Conservation (phyloP, 2,329 filamentous ascomycete species). For the Penicillium sclerotigenum region DNA sequence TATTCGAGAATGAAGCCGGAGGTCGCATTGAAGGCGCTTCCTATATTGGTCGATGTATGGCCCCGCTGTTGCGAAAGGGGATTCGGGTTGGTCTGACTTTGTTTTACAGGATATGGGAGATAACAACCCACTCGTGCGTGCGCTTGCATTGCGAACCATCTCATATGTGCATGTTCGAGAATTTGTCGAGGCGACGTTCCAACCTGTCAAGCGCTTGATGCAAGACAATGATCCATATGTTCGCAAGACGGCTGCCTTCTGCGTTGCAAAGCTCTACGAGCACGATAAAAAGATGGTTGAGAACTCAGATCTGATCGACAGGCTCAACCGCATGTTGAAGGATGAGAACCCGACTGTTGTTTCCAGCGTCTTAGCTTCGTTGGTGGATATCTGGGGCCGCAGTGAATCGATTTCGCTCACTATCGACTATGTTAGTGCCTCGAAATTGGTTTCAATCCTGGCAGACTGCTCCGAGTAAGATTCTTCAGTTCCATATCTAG, state of each 20-base stretch:
- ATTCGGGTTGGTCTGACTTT: conserved; percentile 7
- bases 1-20: conserved; percentile 94
- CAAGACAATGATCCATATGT: conserved; percentile 91
- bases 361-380: conserved; percentile 80
- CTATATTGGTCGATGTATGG: conserved; percentile 74
- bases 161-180: conserved; percentile 96
- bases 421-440: conserved; percentile 95
- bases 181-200: conserved; percentile 87
- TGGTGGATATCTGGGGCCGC: conserved; percentile 98
- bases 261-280: conserved; percentile 95
- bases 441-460: conserved; percentile 94
- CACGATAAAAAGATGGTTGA: conserved; percentile 91
- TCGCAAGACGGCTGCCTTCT: conserved; percentile 93
- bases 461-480: conserved; percentile 94
- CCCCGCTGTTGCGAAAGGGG: neutral
- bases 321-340: conserved; percentile 80
- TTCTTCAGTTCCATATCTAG: neutral
- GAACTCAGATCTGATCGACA: conserved; percentile 84
- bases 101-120: conserved; percentile 79
- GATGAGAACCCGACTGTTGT: conserved; percentile 98
- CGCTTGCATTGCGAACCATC: conserved; percentile 88
- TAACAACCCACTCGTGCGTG: conserved; percentile 84
- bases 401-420: conserved; percentile 97
- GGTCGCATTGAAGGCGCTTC: conserved; percentile 86
- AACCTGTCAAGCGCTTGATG: conserved; percentile 77